phyloP scores from a whole-genome alignment of 257 asterid genomes.

The Osmanthus fragrans region DNA sequence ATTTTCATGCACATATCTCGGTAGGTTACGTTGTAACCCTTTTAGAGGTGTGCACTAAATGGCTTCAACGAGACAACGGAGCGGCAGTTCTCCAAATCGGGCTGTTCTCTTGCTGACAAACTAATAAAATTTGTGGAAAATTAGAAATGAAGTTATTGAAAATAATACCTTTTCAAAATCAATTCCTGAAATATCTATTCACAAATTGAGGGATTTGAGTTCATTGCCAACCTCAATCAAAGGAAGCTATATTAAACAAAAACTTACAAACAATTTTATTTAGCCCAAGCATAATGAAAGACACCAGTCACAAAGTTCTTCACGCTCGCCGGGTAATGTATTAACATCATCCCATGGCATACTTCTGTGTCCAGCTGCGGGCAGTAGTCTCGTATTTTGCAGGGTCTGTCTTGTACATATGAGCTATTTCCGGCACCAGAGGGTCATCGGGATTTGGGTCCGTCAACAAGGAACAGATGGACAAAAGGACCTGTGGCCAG shows the following conservation, averaged over 20 bases:
- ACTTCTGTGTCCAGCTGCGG: constrained; percentile 85
- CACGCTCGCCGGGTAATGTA: constrained; percentile 6
- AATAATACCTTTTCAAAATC: too few relatives aligned
- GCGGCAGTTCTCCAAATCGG: not conserved
- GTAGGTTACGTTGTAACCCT: too few relatives aligned
- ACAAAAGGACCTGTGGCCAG: constrained; percentile 47
- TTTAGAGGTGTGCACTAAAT: too few relatives aligned
- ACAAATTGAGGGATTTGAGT: constrained; percentile 39
- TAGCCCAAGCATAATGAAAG: constrained; percentile 26
- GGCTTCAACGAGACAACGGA: too few relatives aligned
- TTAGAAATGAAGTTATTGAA: not conserved
- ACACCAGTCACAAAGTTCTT: constrained; percentile 21
- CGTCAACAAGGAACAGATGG: constrained; percentile 71
- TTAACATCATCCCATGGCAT: constrained; percentile 58
- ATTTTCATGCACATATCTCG: too few relatives aligned
- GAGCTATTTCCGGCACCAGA: constrained; percentile 72
- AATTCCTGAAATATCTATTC: constrained; percentile 27
- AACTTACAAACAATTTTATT: constrained; percentile 24
- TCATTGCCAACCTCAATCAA: constrained; percentile 23
- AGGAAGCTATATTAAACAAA: constrained; percentile 16
- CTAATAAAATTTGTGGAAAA: not conserved
- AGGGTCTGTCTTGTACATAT: constrained; percentile 75
- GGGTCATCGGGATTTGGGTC: constrained; percentile 79
- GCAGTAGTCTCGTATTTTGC: constrained; percentile 72
- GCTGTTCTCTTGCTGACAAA: not conserved